Conservation (phyloP, 2,329 filamentous ascomycete genomes). For the Aspergillus sp. region DNA sequence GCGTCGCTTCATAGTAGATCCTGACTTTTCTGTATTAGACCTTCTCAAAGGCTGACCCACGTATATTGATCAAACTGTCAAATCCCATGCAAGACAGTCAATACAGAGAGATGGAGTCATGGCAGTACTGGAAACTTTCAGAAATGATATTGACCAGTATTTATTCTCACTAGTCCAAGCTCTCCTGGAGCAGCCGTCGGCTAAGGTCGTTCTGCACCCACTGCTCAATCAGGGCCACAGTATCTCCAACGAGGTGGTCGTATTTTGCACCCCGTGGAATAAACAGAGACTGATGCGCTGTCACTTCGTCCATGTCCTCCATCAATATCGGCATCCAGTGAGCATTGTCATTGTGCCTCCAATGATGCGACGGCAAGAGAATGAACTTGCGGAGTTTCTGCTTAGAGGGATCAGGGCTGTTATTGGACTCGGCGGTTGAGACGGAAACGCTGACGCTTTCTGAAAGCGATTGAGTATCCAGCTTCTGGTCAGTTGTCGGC, state of each 20-base stretch:
- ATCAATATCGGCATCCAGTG: constrained; percentile 25
- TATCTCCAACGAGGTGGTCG: constrained; percentile 4
- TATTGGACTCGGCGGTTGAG: constrained; percentile 4
- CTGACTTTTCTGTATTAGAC: no score
- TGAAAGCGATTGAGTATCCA: constrained; percentile 3
- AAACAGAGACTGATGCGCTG: constrained; percentile 7
- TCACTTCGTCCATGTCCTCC: constrained; percentile 8
- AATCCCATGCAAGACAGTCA: no score
- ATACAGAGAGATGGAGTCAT: no score
- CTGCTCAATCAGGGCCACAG: constrained; percentile 4
- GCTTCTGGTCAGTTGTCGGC: background rate
- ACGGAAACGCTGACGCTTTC: constrained; percentile 7
- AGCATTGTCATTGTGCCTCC: constrained; percentile 50
- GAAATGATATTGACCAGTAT: no score
- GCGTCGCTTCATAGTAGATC: no score
- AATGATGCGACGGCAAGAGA: constrained; percentile 53
- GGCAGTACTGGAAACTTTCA: no score
- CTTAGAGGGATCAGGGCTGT: constrained; percentile 11
- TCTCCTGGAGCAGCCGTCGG: background rate
- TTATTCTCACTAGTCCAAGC: no score
- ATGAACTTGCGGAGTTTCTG: constrained; percentile 67
- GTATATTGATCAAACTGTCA: no score
- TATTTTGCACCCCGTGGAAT: constrained; percentile 4
- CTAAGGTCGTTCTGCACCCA: constrained; percentile 2
- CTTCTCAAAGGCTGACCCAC: no score